These are phyloP conservation scores for Solidago caesia DNA, from an alignment of 129 eudicot genomes.

Conservation along the genomic window DNA sequence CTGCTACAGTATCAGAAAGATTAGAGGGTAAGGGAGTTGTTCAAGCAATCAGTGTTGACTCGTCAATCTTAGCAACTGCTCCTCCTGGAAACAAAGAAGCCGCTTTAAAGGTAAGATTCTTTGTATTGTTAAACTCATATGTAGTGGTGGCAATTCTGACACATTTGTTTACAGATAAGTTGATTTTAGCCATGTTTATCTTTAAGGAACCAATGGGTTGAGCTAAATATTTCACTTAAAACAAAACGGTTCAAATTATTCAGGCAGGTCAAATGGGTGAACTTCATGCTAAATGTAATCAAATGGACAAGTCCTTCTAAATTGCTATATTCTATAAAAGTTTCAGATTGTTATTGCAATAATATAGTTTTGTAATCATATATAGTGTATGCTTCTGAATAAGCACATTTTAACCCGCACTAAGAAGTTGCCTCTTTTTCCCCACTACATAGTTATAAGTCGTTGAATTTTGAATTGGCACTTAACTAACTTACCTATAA, in stretches of 20 bases:
- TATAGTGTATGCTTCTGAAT: background rate
- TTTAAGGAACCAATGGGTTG: background rate
- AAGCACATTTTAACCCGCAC: background rate
- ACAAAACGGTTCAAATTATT: background rate
- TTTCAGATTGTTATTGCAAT: background rate
- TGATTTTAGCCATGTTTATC: background rate
- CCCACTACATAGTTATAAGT: background rate
- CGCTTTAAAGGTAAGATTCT: constrained; percentile 69
- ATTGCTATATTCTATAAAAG: background rate
- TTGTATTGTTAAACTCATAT: background rate
- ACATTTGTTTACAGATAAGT: background rate
- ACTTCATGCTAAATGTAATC: background rate
- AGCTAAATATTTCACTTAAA: background rate
- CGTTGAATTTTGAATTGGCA: background rate
- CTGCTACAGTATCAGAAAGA: constrained; percentile 91
- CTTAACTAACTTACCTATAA: background rate
- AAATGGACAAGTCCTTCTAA: background rate
- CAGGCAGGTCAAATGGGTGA: background rate
- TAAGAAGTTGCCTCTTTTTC: background rate
- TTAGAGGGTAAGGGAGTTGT: constrained; percentile 79
- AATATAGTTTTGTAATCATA: background rate
- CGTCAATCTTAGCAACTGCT: constrained; percentile 69
- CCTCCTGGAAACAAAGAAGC: constrained; percentile 89
- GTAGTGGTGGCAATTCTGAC: background rate
- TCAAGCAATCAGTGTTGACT: constrained; percentile 76